Conservation (phyloP, 441 rosid species). For the Capsella rubella region DNA sequence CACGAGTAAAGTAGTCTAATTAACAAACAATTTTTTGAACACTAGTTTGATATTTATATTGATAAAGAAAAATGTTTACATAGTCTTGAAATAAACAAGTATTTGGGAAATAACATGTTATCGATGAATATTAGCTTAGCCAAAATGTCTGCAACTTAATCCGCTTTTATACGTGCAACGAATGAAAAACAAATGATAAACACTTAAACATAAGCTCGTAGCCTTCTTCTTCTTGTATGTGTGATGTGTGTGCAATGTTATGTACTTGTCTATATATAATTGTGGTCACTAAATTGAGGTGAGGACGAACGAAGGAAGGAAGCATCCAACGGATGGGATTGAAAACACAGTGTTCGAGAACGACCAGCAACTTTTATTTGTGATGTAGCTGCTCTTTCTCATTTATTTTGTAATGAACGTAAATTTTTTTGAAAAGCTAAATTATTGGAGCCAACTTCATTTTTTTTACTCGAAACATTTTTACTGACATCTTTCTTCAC, state of each 20-base stretch:
- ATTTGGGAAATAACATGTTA: no score
- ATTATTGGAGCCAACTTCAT: slow-evolving; percentile 34
- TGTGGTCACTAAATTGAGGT: slow-evolving; percentile 26
- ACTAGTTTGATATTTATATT: no score
- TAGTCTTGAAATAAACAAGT: no score
- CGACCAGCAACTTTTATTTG: slow-evolving; percentile 31
- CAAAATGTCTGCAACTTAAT: no score
- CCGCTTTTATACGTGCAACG: not conserved
- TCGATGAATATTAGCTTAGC: no score
- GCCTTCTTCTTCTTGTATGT: not conserved
- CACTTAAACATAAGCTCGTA: not conserved
- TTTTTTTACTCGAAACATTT: slow-evolving; percentile 25
- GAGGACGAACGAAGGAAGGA: not conserved
- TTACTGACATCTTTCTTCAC: slow-evolving; percentile 40
- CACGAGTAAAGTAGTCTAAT: not conserved
- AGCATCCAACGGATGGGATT: slow-evolving; percentile 40
- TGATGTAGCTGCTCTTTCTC: not conserved
- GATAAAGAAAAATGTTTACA: no score
- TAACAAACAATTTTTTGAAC: not conserved
- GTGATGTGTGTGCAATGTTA: not conserved
- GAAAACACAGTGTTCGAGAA: slow-evolving; percentile 37
- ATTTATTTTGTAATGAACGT: not conserved
- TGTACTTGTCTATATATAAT: not conserved
- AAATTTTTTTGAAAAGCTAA: not conserved
- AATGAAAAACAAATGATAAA: not conserved